These are phyloP conservation scores for Rhynchosporium graminicola DNA, from an alignment of 2,329 filamentous ascomycete species.

Conservation along the genomic window DNA sequence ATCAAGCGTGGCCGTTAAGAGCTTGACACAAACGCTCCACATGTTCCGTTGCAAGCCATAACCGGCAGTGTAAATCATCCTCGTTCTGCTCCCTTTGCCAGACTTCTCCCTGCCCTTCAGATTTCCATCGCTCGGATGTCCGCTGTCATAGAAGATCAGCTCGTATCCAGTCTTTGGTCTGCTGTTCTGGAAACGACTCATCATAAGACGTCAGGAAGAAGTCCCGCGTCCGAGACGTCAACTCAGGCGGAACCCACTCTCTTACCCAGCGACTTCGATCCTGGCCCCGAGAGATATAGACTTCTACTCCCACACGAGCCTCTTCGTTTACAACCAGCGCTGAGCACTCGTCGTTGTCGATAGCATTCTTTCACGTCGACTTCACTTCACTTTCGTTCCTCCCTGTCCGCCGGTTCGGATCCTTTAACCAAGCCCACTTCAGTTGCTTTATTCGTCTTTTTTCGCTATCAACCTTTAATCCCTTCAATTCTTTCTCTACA, in stretches of 20 bases:
- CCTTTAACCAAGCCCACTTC: conserved; percentile 42
- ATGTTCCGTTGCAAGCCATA: conserved; percentile 24
- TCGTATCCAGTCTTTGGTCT: conserved; percentile 50
- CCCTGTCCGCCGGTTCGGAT: conserved; percentile 55
- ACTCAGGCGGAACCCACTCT: conserved; percentile 37
- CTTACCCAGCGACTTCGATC: conserved; percentile 34
- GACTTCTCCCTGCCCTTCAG: conserved; percentile 16
- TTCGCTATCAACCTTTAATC: conserved; percentile 33
- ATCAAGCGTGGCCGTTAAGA: conserved; percentile 29
- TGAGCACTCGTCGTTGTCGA: conserved; percentile 54
- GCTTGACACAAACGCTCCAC: conserved; percentile 27
- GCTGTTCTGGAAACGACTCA: conserved; percentile 46
- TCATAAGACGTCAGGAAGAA: conserved; percentile 43
- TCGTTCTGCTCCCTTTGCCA: conserved; percentile 17
- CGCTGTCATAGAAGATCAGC: conserved; percentile 54
- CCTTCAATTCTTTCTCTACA: conserved; percentile 25
- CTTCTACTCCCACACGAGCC: conserved; percentile 27
- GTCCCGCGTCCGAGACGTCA: conserved; percentile 43
- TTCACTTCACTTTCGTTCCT: conserved; percentile 40
- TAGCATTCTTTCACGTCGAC: conserved; percentile 52
- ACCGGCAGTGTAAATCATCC: conserved; percentile 18
- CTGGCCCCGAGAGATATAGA: conserved; percentile 44
- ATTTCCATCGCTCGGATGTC: conserved; percentile 53
- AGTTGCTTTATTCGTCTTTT: conserved; percentile 29
- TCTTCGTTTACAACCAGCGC: conserved; percentile 34